Evolutionary conservation across 2,329 filamentous ascomycete genomes (phyloP).

Genomic region (Botrytis fragariae): DNA sequence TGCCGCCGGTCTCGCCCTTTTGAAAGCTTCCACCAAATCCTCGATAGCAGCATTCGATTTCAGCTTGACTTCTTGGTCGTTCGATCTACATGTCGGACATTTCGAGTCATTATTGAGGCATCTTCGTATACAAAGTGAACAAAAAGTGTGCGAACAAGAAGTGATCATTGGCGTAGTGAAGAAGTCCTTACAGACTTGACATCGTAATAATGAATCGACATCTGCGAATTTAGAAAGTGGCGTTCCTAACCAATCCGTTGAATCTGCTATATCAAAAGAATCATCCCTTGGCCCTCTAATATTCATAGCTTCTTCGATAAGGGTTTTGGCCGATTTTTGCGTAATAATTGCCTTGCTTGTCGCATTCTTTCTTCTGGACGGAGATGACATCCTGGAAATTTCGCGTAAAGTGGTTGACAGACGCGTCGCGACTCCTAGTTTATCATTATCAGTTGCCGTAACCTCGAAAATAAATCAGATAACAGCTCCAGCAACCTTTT

Average conservation of each 20-base stretch:
- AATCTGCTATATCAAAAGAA: constrained; percentile 58
- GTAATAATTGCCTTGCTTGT: constrained; percentile 12
- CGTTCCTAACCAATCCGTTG: constrained; percentile 81
- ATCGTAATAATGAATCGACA: constrained; percentile 83
- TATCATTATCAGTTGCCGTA: not conserved
- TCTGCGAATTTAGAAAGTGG: constrained; percentile 62
- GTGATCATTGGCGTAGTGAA: constrained; percentile 94
- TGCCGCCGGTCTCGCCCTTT: constrained; percentile 58
- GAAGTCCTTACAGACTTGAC: constrained; percentile 98
- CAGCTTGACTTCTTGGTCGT: constrained; percentile 80
- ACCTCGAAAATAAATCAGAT: constrained; percentile 17
- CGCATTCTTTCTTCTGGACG: constrained; percentile 19
- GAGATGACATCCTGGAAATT: constrained; percentile 20
- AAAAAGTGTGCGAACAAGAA: constrained; percentile 93
- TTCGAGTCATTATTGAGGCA: constrained; percentile 79
- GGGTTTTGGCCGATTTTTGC: not conserved
- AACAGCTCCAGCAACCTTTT: constrained; percentile 7
- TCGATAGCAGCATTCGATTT: constrained; percentile 81
- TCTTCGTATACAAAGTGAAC: constrained; percentile 89
- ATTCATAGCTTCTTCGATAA: constrained; percentile 21
- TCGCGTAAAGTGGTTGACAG: constrained; percentile 34
- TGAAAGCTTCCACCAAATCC: constrained; percentile 79
- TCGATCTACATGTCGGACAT: constrained; percentile 78
- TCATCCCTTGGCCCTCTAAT: constrained; percentile 23
- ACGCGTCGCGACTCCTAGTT: constrained; percentile 21